A percentile compares a stretch with the other conserved stretches of the same genome.
Conservation (phyloP, 495 filamentous ascomycete species). For the Neurospora africana region DNA sequence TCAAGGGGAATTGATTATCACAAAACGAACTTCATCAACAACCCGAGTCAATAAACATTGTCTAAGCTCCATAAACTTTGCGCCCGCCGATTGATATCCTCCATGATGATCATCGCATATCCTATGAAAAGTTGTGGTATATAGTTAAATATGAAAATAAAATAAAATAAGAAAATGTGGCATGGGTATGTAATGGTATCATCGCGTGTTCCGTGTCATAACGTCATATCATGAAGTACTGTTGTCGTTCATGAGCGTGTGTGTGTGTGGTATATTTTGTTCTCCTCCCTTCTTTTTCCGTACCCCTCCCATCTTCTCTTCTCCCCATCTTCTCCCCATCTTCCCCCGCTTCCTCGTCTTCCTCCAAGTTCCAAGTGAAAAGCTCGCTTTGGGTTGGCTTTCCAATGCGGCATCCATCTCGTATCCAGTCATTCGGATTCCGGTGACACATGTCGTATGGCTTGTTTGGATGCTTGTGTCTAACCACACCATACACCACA, state of each 20-base stretch:
- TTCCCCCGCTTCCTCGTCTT: neutral
- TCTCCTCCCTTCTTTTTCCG: neutral
- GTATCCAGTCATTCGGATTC: neutral
- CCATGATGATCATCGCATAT: neutral
- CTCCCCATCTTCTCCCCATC: neutral
- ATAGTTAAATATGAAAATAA: neutral
- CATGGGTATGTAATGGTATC: neutral
- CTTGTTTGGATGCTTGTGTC: neutral
- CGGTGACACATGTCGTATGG: neutral
- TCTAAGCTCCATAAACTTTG: neutral
- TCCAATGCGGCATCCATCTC: neutral
- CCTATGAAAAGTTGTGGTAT: no score
- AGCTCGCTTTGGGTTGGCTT: neutral
- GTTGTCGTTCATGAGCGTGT: neutral
- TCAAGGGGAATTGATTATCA: no score
- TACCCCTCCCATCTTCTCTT: neutral
- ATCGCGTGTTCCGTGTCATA: neutral
- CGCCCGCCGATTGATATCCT: neutral
- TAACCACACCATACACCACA: neutral
- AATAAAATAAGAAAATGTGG: no score
- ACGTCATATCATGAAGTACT: neutral
- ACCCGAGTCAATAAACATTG: neutral
- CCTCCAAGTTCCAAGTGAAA: neutral
- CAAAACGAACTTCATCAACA: no score
- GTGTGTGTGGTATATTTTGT: neutral